Evolutionary conservation across 2,329 filamentous ascomycete genomes (phyloP), one percentile per base, ranked within the genome.

Genomic region (Aspergillus hortae): DNA sequence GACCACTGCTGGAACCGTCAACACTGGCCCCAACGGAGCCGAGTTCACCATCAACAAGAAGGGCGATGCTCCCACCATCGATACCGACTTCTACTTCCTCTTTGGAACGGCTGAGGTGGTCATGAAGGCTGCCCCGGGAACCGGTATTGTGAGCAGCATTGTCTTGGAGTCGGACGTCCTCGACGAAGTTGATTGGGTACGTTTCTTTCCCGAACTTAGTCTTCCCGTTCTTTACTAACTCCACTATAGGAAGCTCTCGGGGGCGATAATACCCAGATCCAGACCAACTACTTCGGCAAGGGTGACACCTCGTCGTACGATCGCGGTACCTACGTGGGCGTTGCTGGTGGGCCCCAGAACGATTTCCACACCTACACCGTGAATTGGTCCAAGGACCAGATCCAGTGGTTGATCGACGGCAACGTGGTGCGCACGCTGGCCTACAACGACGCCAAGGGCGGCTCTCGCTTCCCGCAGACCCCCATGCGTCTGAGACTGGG

Each of bases 221-320:
- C 30, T 9, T 4, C 25, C 21, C 12, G 12, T 6, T 9, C 7
- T 27, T 12, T 23, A 25, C 63, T 65, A 57, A 62, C 56, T 15
- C 36, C 27, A 47, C 11, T 10, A 56, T 53, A 72, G 70, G 70
- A 73, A 57, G 64, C 63, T 51, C 55, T 74, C 43, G 73, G 73
- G 44, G 63, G 67, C 23, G 62, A 69, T 46, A 65, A 59, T 17
- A 63, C 57, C 36, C 56, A 65, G 46, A 67, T 74, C 32, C 91
- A 97, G 74, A 89, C 87, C 64, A 97, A 99, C 75, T 99, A 95
- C 77, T 99, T 97, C 63, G 90, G 92, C 71, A 96, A 97, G 75
- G 94, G 92, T 50, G 81, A 90, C 62, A 91, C 89, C 0, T 61
- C 65, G 4, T 82, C 82, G 11, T 95, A 94, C 76, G 90, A 95